Conservation (phyloP, 176 grass and related monocot species). For the Zea mays region Zm-B73-REFERENCE-NAM-5.0 NC_050099.1:228766501-228767000, state of each 20-base stretch:
- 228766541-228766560: background rate
- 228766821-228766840: background rate
- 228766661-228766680: background rate
- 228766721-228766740: background rate
- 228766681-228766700: background rate
- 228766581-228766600: background rate
- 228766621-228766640: background rate
- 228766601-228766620: background rate
- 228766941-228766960: no score
- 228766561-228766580: background rate
- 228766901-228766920: no score
- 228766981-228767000: no score
- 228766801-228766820: conserved; percentile 3
- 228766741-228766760: conserved; percentile 23
- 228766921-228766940: no score
- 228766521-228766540: background rate
- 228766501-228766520: background rate
- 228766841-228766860: background rate
- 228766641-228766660: background rate
- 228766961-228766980: no score
- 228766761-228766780: background rate
- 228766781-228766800: conserved; percentile 9
- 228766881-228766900: background rate
- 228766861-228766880: background rate
- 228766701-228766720: background rate